These are phyloP conservation scores for Apophysomyces ossiformis DNA, from an alignment of 371 early-diverging fungal species.

Conservation along the genomic window DNA sequence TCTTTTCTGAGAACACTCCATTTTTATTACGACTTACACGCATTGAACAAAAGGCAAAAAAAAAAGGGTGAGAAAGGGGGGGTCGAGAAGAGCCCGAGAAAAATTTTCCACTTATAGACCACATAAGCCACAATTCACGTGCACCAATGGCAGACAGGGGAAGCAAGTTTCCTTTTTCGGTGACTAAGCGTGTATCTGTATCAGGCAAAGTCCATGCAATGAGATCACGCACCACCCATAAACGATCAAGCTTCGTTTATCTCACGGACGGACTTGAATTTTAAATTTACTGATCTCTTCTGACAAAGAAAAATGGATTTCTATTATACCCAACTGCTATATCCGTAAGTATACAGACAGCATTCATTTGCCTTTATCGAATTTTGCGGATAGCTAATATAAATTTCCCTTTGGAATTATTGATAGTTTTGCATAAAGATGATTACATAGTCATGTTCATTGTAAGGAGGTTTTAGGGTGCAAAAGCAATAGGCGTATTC, in stretches of 20 bases:
- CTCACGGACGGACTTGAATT: constrained; percentile 10
- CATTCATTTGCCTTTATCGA: neutral
- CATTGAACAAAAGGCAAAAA: too few relatives aligned
- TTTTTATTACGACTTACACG: neutral
- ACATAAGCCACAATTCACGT: constrained; percentile 8
- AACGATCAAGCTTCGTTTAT: constrained; percentile 10
- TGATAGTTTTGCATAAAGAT: neutral
- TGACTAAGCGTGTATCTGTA: neutral
- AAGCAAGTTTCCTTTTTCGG: constrained; percentile 7
- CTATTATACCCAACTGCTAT: constrained; percentile 5
- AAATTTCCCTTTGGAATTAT: neutral
- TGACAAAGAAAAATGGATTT: neutral
- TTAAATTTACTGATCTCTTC: constrained; percentile 6
- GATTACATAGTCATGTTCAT: neutral
- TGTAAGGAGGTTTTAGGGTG: constrained; percentile 7
- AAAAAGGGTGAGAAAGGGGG: neutral
- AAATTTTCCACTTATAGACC: neutral
- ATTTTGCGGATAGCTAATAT: neutral
- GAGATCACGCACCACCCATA: constrained; percentile 12
- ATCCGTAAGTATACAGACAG: neutral
- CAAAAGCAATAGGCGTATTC: constrained; percentile 1
- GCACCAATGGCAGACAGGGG: neutral
- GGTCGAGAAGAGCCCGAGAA: neutral
- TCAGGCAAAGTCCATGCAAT: constrained; percentile 1
- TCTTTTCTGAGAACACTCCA: constrained; percentile 2